Evolutionary conservation across 1,284 basidiomycete genomes (phyloP), one percentile per base, ranked within the genome.

Genomic region (Spongispora temasekensis): DNA sequence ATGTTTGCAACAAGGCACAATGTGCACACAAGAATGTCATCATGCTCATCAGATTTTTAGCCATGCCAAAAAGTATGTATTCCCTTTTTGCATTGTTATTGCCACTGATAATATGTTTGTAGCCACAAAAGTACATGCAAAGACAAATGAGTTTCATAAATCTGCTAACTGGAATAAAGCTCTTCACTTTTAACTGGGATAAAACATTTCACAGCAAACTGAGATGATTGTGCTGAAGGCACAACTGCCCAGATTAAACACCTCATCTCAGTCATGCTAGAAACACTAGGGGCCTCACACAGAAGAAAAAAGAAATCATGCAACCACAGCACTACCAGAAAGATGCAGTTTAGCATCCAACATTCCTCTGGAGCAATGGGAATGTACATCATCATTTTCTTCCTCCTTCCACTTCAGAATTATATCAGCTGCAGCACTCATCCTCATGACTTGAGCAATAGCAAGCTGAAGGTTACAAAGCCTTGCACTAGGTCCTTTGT

Each of bases 21-120:
- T 65, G 63, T 23, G 71, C 71, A 5, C 75, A 77, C 58, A 57
- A 65, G 0, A 67, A 73, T 62, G 70, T 64, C 0, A 59, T 76
- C 1, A 59, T 59, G 0, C 40, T 75, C 2, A 65, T 77, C 31
- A 71, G 53, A 2, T 78, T 78, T 56, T 65, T 78, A 1, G 67
- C 76, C 0, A 74, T 74, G 44, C 75, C 71, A 1, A 77, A 77
- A 64, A 66, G 75, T 77, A 61, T 34, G 40, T 59, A 31, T 19
- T 65, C 30, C 19, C 19, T n/a, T 19, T 50, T 7, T 42, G 40
- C 25, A 50, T 27, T 50, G 25, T 28, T 13, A 10, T 50, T 10
- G 15, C 28, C 46, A 28, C 8, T 50, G 25, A 50, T 28, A 15
- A 9, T 50, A 50, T n/a, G 28, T n/a, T 50, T 7, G 25, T 27